These are phyloP conservation scores for Yarrowia galli DNA, from an alignment of 1,139 yeast genomes.

Conservation along the genomic window DNA sequence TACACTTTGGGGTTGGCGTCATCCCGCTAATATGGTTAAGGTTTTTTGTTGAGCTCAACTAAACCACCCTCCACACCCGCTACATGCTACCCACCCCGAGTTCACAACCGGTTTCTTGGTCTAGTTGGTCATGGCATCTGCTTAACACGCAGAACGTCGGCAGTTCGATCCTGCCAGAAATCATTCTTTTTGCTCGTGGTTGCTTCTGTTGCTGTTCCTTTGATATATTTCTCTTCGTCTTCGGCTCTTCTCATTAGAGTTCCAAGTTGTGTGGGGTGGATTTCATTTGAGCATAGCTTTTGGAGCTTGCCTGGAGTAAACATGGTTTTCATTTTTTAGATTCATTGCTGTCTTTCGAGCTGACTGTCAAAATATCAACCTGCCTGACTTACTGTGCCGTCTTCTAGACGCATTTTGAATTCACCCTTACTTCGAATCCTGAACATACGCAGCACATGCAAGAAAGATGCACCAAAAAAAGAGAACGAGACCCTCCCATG, in stretches of 20 bases:
- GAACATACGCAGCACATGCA: background rate
- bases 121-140: slow-evolving; percentile 99
- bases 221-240: background rate
- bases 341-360: no score
- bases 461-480: background rate
- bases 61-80: background rate
- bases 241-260: no score
- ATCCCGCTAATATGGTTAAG: no score
- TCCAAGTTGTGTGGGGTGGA: no score
- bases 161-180: slow-evolving; percentile 92
- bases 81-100: background rate
- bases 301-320: no score
- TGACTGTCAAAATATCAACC: no score
- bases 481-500: background rate
- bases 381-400: no score
- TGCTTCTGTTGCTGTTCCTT: background rate
- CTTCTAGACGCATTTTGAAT: background rate
- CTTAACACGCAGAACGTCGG: slow-evolving; percentile 99
- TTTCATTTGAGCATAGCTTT: no score
- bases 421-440: background rate
- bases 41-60: background rate
- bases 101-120: slow-evolving; percentile 57
- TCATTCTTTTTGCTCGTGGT: slow-evolving; percentile 6
- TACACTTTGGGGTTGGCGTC: no score
- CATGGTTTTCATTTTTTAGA: no score